Evolutionary conservation across 495 filamentous ascomycete genomes (phyloP).

Genomic region (Rhizodiscina lignyota): DNA sequence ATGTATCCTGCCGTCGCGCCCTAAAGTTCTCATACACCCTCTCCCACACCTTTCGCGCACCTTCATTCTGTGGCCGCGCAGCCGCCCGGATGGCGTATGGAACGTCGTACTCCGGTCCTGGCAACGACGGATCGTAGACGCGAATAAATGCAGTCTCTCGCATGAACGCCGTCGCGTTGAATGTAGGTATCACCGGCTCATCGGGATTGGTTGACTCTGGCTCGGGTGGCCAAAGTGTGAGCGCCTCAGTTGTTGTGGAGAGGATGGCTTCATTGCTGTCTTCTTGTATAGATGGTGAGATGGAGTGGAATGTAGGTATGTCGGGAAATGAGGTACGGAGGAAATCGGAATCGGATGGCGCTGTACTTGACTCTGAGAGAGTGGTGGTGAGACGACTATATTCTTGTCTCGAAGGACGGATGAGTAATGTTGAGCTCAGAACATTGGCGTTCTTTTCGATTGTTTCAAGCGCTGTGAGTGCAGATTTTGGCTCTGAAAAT

Average conservation of each 20-base stretch:
- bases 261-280: constrained; percentile 18
- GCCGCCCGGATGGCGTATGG: constrained; percentile 16
- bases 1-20: constrained; percentile 22
- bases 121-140: constrained; percentile 24
- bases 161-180: constrained; percentile 24
- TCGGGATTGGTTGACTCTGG: constrained; percentile 12
- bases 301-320: no score
- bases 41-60: constrained; percentile 30
- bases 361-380: constrained; percentile 6
- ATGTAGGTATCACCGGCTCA: constrained; percentile 14
- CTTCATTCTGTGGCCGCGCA: constrained; percentile 20
- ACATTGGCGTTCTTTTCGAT: constrained; percentile 11
- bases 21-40: constrained; percentile 22
- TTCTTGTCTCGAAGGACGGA: constrained; percentile 14
- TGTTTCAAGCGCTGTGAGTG: constrained; percentile 20
- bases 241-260: neutral
- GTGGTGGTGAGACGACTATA: constrained; percentile 7
- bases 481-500: constrained; percentile 14
- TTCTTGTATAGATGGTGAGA: no score
- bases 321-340: no score
- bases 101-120: constrained; percentile 29
- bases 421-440: constrained; percentile 13
- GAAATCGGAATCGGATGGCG: no score
- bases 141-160: constrained; percentile 24
- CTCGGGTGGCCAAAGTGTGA: constrained; percentile 4